Percentiles rank a stretch among this genome's conserved stretches.
Conservation (phyloP, 2,329 filamentous ascomycete genomes). For the Colletotrichum liriopes region DNA sequence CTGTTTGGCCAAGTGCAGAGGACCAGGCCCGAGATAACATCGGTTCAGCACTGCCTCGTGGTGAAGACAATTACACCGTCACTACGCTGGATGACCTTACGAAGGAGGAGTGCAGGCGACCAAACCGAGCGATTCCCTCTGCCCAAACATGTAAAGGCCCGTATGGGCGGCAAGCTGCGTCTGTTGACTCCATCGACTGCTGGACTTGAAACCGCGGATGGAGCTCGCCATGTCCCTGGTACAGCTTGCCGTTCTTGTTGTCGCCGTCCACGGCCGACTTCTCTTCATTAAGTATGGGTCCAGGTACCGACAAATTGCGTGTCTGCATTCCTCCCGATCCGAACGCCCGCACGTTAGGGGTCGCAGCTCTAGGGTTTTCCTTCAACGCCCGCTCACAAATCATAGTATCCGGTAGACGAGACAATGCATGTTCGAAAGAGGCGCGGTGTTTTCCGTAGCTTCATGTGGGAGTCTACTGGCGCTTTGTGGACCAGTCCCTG, state of each 20-base stretch:
- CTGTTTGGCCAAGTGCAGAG: conserved; percentile 1
- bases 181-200: background rate
- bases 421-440: conserved; percentile 18
- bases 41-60: background rate
- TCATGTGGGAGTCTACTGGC: conserved; percentile 22
- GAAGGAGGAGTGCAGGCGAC: background rate
- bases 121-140: background rate
- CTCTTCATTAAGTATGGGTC: background rate
- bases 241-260: background rate
- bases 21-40: conserved; percentile 6
- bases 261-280: background rate
- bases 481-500: conserved; percentile 13
- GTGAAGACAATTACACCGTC: background rate
- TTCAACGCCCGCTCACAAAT: conserved; percentile 24
- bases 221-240: conserved; percentile 2
- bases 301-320: background rate
- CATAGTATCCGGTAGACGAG: conserved; percentile 7
- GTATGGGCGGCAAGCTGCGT: background rate
- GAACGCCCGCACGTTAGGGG: conserved; percentile 18
- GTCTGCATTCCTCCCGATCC: conserved; percentile 21
- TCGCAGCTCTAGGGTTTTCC: background rate
- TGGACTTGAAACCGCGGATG: background rate
- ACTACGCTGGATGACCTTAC: background rate
- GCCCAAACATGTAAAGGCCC: background rate
- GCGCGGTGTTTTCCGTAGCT: conserved; percentile 26